A percentile compares a stretch with the other conserved stretches of the same genome.
These are phyloP conservation scores for Dipteronia sinensis DNA, from an alignment of 345 rosid species.

Conservation along the genomic window DNA sequence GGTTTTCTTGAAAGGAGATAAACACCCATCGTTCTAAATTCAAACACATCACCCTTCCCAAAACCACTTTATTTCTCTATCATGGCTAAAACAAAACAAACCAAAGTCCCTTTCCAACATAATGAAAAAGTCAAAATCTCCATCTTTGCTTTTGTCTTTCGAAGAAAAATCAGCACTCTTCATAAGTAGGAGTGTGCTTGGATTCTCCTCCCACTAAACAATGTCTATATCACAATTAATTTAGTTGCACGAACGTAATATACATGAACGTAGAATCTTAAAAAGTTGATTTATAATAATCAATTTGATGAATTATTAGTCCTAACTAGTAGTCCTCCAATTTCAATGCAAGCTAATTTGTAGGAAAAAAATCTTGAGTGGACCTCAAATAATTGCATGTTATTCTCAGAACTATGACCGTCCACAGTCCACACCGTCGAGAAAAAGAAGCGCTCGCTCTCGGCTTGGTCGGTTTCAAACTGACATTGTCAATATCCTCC, in stretches of 20 bases:
- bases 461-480: slow-evolving; percentile 15
- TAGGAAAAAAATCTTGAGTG: slow-evolving; percentile 9
- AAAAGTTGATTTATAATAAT: too few species aligned
- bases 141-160: slow-evolving; percentile 17
- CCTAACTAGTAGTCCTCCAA: too few species aligned
- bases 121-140: slow-evolving; percentile 24
- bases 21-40: slow-evolving; percentile 8
- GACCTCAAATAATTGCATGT: slow-evolving; percentile 8
- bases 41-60: slow-evolving; percentile 3
- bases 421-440: slow-evolving; percentile 13
- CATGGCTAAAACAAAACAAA: slow-evolving; percentile 20
- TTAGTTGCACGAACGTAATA: slow-evolving; percentile 17
- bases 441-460: not conserved
- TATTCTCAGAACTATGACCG: not conserved
- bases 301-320: too few species aligned
- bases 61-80: slow-evolving; percentile 17
- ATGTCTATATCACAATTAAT: slow-evolving; percentile 28
- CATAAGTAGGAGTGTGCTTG: not conserved
- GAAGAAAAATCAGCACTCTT: not conserved
- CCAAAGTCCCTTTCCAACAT: slow-evolving; percentile 28
- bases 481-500: not conserved
- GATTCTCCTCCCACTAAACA: slow-evolving; percentile 13
- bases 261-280: too few species aligned
- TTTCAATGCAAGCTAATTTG: too few species aligned
- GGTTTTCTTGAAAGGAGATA: too few species aligned